Percentiles rank a stretch among this genome's conserved stretches.
Conservation (phyloP, 2,329 filamentous ascomycete genomes). For the Chaetomium strumarium region DNA sequence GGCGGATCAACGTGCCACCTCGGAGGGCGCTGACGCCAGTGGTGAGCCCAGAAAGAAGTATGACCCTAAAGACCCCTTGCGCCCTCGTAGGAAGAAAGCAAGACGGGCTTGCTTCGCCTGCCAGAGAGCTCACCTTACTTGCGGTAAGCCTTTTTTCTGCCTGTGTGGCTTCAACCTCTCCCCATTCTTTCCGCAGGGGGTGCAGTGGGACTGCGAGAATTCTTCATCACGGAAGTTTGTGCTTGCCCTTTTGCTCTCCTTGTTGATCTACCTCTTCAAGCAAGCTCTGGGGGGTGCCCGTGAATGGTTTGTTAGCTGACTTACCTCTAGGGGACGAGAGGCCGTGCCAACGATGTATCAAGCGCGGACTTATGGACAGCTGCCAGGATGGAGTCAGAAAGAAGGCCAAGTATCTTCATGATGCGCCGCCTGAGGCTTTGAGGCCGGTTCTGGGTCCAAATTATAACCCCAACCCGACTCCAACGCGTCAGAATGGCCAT, state of each 20-base stretch:
- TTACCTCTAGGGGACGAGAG: slow-evolving; percentile 74
- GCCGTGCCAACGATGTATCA: slow-evolving; percentile 89
- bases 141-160: slow-evolving; percentile 63
- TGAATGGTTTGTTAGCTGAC: slow-evolving; percentile 10
- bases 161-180: neutral
- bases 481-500: slow-evolving; percentile 40
- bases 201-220: too few species aligned
- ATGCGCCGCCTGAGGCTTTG: slow-evolving; percentile 83
- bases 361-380: slow-evolving; percentile 80
- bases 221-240: neutral
- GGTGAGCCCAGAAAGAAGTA: slow-evolving; percentile 60
- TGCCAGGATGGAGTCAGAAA: slow-evolving; percentile 97
- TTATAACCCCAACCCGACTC: slow-evolving; percentile 54
- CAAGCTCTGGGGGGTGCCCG: neutral
- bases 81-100: slow-evolving; percentile 92
- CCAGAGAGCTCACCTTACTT: slow-evolving; percentile 94
- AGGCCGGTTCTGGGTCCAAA: slow-evolving; percentile 74
- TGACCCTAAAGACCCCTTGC: slow-evolving; percentile 81
- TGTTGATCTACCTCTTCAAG: neutral
- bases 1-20: slow-evolving; percentile 40
- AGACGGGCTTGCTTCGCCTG: slow-evolving; percentile 93
- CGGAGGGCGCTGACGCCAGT: slow-evolving; percentile 40
- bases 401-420: slow-evolving; percentile 98
- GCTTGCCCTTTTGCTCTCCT: neutral
- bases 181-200: neutral